These are phyloP conservation scores for Camelina neglecta DNA, from an alignment of 345 rosid species.

Conservation along the genomic window DNA sequence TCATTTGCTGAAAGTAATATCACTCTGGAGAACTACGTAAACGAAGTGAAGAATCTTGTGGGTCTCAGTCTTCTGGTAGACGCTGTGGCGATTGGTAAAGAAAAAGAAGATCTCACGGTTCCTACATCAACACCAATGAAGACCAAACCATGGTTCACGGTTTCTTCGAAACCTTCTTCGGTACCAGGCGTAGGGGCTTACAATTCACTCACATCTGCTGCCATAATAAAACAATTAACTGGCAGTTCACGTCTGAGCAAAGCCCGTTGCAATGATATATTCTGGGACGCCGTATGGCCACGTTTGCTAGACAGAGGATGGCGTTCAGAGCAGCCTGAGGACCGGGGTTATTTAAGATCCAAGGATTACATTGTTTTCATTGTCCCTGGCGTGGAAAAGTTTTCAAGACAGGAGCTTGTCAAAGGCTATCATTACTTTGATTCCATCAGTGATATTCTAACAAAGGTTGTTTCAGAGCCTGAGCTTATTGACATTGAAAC, in stretches of 20 bases:
- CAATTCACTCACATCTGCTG: constrained; percentile 58
- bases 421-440: constrained; percentile 77
- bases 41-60: constrained; percentile 49
- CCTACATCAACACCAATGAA: constrained; percentile 51
- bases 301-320: constrained; percentile 80
- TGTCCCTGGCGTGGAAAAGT: constrained; percentile 67
- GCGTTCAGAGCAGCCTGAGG: constrained; percentile 72
- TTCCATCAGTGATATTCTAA: constrained; percentile 70
- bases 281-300: constrained; percentile 92
- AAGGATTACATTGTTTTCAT: constrained; percentile 65
- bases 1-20: constrained; percentile 61
- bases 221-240: constrained; percentile 59
- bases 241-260: constrained; percentile 71
- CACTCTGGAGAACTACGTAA: constrained; percentile 55
- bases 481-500: constrained; percentile 63
- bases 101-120: constrained; percentile 68
- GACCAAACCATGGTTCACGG: constrained; percentile 49
- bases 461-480: constrained; percentile 71
- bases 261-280: constrained; percentile 72
- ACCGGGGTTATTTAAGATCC: constrained; percentile 50
- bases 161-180: constrained; percentile 42
- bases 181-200: constrained; percentile 44
- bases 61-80: constrained; percentile 63
- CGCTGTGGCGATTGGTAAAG: constrained; percentile 74
- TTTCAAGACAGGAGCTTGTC: constrained; percentile 67